These are phyloP conservation scores for Fusarium continuum DNA, from an alignment of 2,329 filamentous ascomycete genomes.

Conservation along the genomic window DNA sequence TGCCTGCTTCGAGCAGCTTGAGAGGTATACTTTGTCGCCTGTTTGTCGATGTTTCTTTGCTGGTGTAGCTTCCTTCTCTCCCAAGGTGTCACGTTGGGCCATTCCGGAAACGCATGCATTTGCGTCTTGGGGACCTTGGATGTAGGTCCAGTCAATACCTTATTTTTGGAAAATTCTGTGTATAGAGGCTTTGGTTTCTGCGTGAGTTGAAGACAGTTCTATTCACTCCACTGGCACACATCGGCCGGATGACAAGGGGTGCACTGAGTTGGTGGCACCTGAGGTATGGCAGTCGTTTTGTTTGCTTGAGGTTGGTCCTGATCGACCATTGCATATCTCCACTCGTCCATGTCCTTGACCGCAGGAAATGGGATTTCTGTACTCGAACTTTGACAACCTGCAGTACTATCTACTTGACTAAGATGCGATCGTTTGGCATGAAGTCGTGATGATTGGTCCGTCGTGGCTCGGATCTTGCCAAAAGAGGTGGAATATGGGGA, in stretches of 20 bases:
- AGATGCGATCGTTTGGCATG: conserved; percentile 10
- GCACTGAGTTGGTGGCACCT: conserved; percentile 28
- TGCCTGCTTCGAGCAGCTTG: background rate
- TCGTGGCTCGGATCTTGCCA: conserved; percentile 12
- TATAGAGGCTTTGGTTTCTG: conserved; percentile 24
- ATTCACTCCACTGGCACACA: conserved; percentile 34
- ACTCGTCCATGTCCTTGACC: conserved; percentile 45
- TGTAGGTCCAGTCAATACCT: conserved; percentile 11
- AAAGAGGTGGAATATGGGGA: conserved; percentile 6
- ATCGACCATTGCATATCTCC: conserved; percentile 48
- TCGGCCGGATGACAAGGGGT: conserved; percentile 44
- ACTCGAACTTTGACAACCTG: conserved; percentile 38
- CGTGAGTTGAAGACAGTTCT: conserved; percentile 31
- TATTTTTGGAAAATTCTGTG: background rate
- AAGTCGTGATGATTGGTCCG: background rate
- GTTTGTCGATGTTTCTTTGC: background rate
- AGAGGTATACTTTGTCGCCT: background rate
- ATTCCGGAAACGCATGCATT: conserved; percentile 21
- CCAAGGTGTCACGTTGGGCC: conserved; percentile 4
- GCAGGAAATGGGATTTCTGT: conserved; percentile 48
- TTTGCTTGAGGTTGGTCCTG: conserved; percentile 40
- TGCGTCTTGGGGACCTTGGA: conserved; percentile 18
- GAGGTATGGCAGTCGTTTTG: conserved; percentile 20
- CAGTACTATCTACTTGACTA: conserved; percentile 46
- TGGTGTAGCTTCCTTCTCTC: conserved; percentile 4